Evolutionary conservation across 2,329 filamentous ascomycete genomes (phyloP).

Genomic region (Calonectria leucothoes): DNA sequence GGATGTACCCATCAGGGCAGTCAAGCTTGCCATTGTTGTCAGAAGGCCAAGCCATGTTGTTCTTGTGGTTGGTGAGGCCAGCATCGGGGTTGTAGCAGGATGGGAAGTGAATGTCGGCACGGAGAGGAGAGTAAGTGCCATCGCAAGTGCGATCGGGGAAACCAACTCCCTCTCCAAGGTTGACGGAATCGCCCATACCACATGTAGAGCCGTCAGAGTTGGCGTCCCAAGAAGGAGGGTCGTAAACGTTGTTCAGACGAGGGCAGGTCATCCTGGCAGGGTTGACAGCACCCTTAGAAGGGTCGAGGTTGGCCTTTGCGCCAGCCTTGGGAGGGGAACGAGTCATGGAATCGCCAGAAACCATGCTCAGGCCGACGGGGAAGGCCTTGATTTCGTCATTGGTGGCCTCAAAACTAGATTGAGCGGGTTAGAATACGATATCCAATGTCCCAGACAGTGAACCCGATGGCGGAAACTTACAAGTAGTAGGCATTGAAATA

Average conservation of each 20-base stretch:
- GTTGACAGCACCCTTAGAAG: slow-evolving; percentile 63
- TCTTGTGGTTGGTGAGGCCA: slow-evolving; percentile 69
- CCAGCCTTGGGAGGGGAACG: slow-evolving; percentile 68
- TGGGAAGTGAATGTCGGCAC: slow-evolving; percentile 77
- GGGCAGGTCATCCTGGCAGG: slow-evolving; percentile 72
- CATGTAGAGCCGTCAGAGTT: slow-evolving; percentile 65
- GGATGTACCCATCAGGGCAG: slow-evolving; percentile 66
- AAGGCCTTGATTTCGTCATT: slow-evolving; percentile 77
- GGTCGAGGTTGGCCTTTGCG: slow-evolving; percentile 62
- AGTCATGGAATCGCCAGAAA: slow-evolving; percentile 72
- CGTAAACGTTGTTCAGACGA: slow-evolving; percentile 58
- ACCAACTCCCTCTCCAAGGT: slow-evolving; percentile 68
- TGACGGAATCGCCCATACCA: slow-evolving; percentile 66
- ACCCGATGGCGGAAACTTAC: slow-evolving; percentile 49
- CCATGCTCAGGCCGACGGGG: slow-evolving; percentile 77
- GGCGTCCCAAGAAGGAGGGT: slow-evolving; percentile 63
- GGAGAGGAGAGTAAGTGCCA: slow-evolving; percentile 68
- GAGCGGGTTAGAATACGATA: slow-evolving; percentile 20
- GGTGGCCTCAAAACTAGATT: slow-evolving; percentile 67
- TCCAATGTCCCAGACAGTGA: not conserved
- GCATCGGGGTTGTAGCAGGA: slow-evolving; percentile 77
- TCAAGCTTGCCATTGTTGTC: slow-evolving; percentile 60
- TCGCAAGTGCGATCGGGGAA: slow-evolving; percentile 80
- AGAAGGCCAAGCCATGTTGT: slow-evolving; percentile 75
- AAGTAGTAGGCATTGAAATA: slow-evolving; percentile 85